These are phyloP conservation scores for Annona squamosa DNA, from an alignment of 164 flowering plant genomes.

Conservation along the genomic window DNA sequence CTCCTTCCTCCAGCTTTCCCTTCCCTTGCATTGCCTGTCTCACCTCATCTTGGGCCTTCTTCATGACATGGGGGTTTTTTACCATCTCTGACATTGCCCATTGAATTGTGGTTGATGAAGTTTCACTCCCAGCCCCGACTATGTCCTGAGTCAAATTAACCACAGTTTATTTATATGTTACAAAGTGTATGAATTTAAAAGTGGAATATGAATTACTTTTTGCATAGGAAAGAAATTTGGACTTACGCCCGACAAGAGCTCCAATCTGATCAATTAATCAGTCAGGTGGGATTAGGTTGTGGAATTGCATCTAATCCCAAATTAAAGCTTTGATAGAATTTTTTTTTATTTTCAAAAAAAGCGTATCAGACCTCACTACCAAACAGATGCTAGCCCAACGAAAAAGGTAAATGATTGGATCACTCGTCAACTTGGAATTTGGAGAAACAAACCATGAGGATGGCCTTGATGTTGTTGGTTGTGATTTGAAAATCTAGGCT, in stretches of 20 bases:
- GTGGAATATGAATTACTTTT: too few species aligned
- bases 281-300: too few species aligned
- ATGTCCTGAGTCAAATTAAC: slow-evolving; percentile 7
- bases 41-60: slow-evolving; percentile 9
- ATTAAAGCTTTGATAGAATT: too few species aligned
- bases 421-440: too few species aligned
- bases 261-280: background rate
- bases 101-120: background rate
- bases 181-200: too few species aligned
- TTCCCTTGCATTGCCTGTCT: slow-evolving; percentile 5
- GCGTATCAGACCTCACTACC: background rate
- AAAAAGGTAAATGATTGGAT: background rate
- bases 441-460: slow-evolving; percentile 13
- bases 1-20: slow-evolving; percentile 1
- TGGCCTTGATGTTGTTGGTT: slow-evolving; percentile 22
- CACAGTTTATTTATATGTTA: background rate
- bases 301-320: too few species aligned
- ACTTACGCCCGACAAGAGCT: too few species aligned
- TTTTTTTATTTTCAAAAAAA: background rate
- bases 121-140: slow-evolving; percentile 6
- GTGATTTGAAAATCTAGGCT: slow-evolving; percentile 20
- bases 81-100: slow-evolving; percentile 12
- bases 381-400: background rate
- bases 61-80: slow-evolving; percentile 6
- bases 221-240: too few species aligned